These are phyloP conservation scores for Oryza meridionalis DNA, from an alignment of 176 grass and related monocot species.

Conservation along the genomic window DNA sequence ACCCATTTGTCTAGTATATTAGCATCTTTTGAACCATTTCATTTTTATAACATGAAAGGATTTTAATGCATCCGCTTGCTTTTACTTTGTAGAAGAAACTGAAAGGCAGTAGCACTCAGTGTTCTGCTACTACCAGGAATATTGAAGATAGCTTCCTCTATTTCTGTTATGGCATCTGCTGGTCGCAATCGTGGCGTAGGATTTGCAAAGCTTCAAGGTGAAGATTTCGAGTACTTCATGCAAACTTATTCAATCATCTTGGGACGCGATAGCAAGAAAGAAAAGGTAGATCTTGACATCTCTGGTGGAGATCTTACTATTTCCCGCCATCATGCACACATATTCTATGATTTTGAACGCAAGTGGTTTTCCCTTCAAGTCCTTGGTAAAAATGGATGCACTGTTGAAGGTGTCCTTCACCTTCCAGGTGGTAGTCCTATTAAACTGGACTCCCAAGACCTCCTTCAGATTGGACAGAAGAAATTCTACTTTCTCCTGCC, in stretches of 20 bases:
- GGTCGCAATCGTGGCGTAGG: slow-evolving; percentile 25
- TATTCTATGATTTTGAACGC: slow-evolving; percentile 77
- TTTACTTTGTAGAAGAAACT: slow-evolving; percentile 28
- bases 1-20: neutral
- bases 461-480: slow-evolving; percentile 64
- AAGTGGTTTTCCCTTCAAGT: slow-evolving; percentile 62
- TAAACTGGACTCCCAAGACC: slow-evolving; percentile 67
- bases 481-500: slow-evolving; percentile 82
- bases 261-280: slow-evolving; percentile 55
- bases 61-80: slow-evolving; percentile 6
- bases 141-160: slow-evolving; percentile 6
- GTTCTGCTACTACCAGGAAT: slow-evolving; percentile 15
- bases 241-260: slow-evolving; percentile 67
- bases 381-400: slow-evolving; percentile 68
- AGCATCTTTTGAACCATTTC: neutral
- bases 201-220: slow-evolving; percentile 78
- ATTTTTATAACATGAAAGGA: neutral
- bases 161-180: neutral
- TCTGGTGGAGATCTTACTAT: slow-evolving; percentile 44
- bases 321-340: slow-evolving; percentile 64
- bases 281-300: slow-evolving; percentile 63
- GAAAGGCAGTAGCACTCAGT: neutral
- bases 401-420: slow-evolving; percentile 47
- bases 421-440: slow-evolving; percentile 46
- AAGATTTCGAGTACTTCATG: slow-evolving; percentile 65